Evolutionary conservation across 345 rosid species (phyloP).

Genomic region (Brassica incana): DNA sequence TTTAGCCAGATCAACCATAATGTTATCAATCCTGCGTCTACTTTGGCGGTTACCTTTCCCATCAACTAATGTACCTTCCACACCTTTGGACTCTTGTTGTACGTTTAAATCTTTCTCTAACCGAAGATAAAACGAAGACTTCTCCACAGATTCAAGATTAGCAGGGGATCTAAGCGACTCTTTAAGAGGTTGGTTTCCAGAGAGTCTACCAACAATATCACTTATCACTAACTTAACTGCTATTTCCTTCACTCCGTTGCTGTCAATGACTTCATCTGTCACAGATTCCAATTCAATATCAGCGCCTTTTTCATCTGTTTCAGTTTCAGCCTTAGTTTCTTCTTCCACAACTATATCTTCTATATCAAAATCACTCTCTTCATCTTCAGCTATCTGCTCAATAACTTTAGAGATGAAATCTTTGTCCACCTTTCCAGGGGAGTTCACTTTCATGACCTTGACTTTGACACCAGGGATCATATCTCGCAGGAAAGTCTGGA

Average conservation of each 20-base stretch:
- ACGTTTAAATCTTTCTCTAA: conserved; percentile 57
- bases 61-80: conserved; percentile 47
- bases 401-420: conserved; percentile 86
- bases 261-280: conserved; percentile 50
- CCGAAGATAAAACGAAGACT: conserved; percentile 61
- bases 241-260: conserved; percentile 58
- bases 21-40: conserved; percentile 60
- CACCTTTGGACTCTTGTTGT: conserved; percentile 50
- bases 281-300: conserved; percentile 53
- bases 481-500: conserved; percentile 72
- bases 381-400: conserved; percentile 79
- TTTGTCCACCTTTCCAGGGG: conserved; percentile 72
- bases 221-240: conserved; percentile 80
- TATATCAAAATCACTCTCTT: conserved; percentile 55
- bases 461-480: conserved; percentile 86
- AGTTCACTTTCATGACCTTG: conserved; percentile 81
- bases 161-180: conserved; percentile 79
- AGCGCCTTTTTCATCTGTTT: conserved; percentile 45
- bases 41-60: conserved; percentile 61
- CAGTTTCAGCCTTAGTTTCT: conserved; percentile 55
- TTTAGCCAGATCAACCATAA: conserved; percentile 81
- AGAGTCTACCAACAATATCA: conserved; percentile 62
- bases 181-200: conserved; percentile 49
- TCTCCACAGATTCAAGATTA: conserved; percentile 61
- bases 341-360: conserved; percentile 63